A percentile compares a stretch with the other conserved stretches of the same genome.
Conservation (phyloP, 2,329 filamentous ascomycete genomes). For the Ophiostoma novo-ulmi region DNA sequence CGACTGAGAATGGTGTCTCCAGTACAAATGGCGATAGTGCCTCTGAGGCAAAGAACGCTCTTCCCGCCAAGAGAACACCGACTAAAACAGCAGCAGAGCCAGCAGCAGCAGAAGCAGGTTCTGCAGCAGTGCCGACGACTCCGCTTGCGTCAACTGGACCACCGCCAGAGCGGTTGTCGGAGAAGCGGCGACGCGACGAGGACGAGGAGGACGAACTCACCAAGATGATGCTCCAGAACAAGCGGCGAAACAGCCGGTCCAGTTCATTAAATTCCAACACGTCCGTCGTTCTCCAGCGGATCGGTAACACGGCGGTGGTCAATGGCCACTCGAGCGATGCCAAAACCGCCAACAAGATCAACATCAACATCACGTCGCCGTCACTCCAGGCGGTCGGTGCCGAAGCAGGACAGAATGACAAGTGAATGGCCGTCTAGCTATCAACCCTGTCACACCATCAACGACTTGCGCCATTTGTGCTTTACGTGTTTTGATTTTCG, state of each 20-base stretch:
- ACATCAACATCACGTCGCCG: conserved; percentile 27
- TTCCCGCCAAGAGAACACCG: background rate
- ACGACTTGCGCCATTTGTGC: background rate
- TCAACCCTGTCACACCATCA: background rate
- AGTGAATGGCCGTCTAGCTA: conserved; percentile 7
- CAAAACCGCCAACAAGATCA: conserved; percentile 22
- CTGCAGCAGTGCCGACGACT: background rate
- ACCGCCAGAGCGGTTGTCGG: conserved; percentile 72
- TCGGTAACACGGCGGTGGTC: conserved; percentile 9
- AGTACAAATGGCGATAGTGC: background rate
- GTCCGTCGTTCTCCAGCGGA: conserved; percentile 15
- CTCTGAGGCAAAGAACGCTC: background rate
- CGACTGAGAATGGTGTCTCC: background rate
- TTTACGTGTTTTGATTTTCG: background rate
- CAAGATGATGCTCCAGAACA: conserved; percentile 66
- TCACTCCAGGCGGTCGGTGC: conserved; percentile 22
- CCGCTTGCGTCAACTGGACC: background rate
- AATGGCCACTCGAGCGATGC: background rate
- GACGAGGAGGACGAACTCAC: conserved; percentile 90
- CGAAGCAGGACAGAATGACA: conserved; percentile 16
- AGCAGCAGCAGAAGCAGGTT: background rate
- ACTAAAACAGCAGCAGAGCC: background rate
- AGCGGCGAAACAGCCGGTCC: conserved; percentile 52
- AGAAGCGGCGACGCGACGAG: conserved; percentile 87
- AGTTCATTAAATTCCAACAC: conserved; percentile 34